Evolutionary conservation across 129 eudicot species (phyloP).

Genomic region (Helianthus tuberosus): DNA sequence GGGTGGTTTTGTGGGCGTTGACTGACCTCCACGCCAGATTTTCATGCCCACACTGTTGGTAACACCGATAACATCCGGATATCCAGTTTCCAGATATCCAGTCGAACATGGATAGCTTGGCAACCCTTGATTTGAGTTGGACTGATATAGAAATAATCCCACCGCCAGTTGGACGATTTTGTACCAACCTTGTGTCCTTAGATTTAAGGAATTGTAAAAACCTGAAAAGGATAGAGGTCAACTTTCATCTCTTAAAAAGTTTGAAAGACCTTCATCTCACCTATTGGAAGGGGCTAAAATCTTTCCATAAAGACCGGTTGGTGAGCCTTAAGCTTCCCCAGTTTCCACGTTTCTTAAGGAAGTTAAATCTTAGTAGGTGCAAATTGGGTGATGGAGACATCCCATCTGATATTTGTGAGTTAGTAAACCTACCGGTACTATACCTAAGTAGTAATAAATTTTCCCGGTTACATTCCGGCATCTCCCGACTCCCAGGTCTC

Average conservation of each 20-base stretch:
- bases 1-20: no score
- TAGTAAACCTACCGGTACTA: neutral
- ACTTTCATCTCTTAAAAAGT: no score
- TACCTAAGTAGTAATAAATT: no score
- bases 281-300: no score
- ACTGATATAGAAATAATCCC: neutral
- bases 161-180: neutral
- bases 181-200: constrained; percentile 13
- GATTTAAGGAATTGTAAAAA: neutral
- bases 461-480: constrained; percentile 2
- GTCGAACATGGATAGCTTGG: neutral
- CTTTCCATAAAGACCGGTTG: no score
- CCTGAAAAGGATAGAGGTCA: neutral
- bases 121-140: neutral
- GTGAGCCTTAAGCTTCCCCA: neutral
- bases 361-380: neutral
- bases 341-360: constrained; percentile 8
- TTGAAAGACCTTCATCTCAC: no score
- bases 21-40: no score
- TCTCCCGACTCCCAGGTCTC: no score
- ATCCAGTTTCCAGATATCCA: no score
- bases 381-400: constrained; percentile 17
- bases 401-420: neutral
- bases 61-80: no score
- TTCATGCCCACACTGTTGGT: no score